phyloP scores from a whole-genome alignment of 2,329 filamentous ascomycete genomes.

The Xylariomycetidae sp. region DNA sequence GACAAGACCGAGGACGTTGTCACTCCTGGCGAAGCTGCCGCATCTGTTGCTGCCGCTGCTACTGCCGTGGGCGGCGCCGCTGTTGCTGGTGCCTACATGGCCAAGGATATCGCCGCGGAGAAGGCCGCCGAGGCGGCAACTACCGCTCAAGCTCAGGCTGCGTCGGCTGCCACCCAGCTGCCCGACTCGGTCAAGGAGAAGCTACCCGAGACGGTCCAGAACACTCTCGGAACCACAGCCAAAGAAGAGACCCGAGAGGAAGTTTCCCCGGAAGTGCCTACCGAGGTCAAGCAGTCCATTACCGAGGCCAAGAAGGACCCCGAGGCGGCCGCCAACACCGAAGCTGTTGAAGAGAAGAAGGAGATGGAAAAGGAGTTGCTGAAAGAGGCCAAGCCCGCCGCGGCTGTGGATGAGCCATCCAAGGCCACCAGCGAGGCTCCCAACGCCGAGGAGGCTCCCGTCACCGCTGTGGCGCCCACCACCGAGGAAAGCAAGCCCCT shows the following conservation, averaged over 20 bases:
- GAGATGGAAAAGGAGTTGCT: slow-evolving; percentile 68
- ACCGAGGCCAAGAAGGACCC: slow-evolving; percentile 53
- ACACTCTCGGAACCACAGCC: slow-evolving; percentile 36
- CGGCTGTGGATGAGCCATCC: no score
- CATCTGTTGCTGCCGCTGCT: slow-evolving; percentile 35
- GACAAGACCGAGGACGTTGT: slow-evolving; percentile 44
- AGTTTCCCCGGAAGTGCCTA: slow-evolving; percentile 46
- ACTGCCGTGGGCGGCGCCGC: slow-evolving; percentile 33
- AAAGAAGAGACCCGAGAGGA: slow-evolving; percentile 38
- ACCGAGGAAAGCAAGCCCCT: background rate
- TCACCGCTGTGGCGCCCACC: background rate
- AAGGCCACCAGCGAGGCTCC: slow-evolving; percentile 26
- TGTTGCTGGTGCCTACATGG: slow-evolving; percentile 29
- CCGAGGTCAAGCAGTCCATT: slow-evolving; percentile 52
- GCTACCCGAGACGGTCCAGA: slow-evolving; percentile 44
- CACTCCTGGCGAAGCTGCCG: slow-evolving; percentile 35
- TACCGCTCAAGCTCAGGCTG: slow-evolving; percentile 18
- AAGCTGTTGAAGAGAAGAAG: slow-evolving; percentile 69
- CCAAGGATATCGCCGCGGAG: slow-evolving; percentile 35
- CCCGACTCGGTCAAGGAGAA: slow-evolving; percentile 48
- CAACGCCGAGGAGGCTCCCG: slow-evolving; percentile 9
- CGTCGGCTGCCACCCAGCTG: slow-evolving; percentile 37
- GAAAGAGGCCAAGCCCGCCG: slow-evolving; percentile 47
- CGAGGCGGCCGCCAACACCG: slow-evolving; percentile 64
- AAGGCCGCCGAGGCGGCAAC: slow-evolving; percentile 33